A percentile compares a stretch with the other conserved stretches of the same genome.
Evolutionary conservation across 805 yeast species (phyloP).

Genomic region (Candida multigemmis): DNA sequence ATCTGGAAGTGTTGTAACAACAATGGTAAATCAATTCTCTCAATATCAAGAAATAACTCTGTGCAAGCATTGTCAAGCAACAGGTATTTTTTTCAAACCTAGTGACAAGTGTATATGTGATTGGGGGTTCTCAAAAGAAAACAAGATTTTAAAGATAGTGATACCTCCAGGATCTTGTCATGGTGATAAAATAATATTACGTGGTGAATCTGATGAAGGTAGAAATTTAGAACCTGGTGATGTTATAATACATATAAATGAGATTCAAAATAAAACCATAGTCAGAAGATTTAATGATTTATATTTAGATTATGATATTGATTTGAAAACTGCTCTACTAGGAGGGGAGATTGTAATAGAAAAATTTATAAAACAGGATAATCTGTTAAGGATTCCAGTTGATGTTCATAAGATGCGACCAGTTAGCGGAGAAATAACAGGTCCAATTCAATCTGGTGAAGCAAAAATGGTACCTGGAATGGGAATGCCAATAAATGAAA

Average conservation of each 20-base stretch:
- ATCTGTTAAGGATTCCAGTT: constrained; percentile 18
- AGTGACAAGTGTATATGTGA: constrained; percentile 18
- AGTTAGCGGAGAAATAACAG: constrained; percentile 45
- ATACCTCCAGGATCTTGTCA: constrained; percentile 47
- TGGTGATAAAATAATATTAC: constrained; percentile 42
- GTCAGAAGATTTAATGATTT: constrained; percentile 38
- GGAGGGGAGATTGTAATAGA: constrained; percentile 42
- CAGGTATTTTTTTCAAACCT: constrained; percentile 16
- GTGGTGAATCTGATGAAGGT: constrained; percentile 63
- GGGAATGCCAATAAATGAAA: constrained; percentile 53
- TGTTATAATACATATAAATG: constrained; percentile 46
- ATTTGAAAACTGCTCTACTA: constrained; percentile 43
- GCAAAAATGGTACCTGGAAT: constrained; percentile 39
- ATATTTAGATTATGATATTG: constrained; percentile 34
- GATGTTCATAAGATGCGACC: constrained; percentile 25
- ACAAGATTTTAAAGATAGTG: constrained; percentile 42
- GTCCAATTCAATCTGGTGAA: constrained; percentile 40
- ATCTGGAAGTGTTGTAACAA: constrained; percentile 37
- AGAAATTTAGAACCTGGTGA: constrained; percentile 55
- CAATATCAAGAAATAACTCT: constrained; percentile 24
- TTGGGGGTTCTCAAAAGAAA: constrained; percentile 37
- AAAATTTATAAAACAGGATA: constrained; percentile 23
- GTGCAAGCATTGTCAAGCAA: constrained; percentile 26
- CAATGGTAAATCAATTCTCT: constrained; percentile 32
- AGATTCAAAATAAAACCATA: constrained; percentile 26